Percentiles rank a stretch among this genome's conserved stretches.
Evolutionary conservation across 495 filamentous ascomycete species (phyloP).

Genomic region (Penicillium crystallinum): DNA sequence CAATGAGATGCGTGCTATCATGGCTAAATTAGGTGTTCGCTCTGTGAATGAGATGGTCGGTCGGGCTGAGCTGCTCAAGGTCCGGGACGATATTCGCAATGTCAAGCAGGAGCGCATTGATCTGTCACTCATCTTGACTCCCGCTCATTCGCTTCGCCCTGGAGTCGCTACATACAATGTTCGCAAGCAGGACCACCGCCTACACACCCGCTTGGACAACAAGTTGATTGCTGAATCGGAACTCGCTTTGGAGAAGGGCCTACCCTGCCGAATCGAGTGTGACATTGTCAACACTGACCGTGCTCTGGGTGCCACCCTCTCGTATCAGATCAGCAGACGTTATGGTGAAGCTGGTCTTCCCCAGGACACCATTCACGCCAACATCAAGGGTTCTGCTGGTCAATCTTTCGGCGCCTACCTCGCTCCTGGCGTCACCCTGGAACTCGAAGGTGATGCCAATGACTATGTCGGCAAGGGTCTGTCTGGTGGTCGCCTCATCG

Average conservation of each 20-base stretch:
- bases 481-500: conserved; percentile 90
- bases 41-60: conserved; percentile 99
- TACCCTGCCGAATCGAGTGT: conserved; percentile 92
- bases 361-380: conserved; percentile 92
- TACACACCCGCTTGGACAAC: conserved; percentile 95
- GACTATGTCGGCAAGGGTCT: conserved; percentile 98
- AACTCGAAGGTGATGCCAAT: conserved; percentile 96
- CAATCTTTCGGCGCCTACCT: conserved; percentile 97
- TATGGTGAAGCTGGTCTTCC: conserved; percentile 90
- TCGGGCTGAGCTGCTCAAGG: conserved; percentile 78
- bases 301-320: conserved; percentile 88
- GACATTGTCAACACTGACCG: conserved; percentile 99
- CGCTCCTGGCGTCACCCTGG: conserved; percentile 89
- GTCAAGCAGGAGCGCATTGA: conserved; percentile 93
- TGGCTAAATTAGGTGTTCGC: conserved; percentile 93
- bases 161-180: conserved; percentile 99
- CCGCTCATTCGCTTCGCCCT: conserved; percentile 91
- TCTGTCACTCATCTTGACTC: conserved; percentile 90
- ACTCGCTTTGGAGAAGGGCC: conserved; percentile 90
- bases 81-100: conserved; percentile 83
- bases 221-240: conserved; percentile 98
- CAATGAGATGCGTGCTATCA: conserved; percentile 96
- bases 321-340: conserved; percentile 90
- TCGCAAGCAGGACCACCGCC: conserved; percentile 92
- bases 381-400: conserved; percentile 97